These are phyloP conservation scores for Tricholoma terreum DNA, from an alignment of 768 basidiomycete genomes.

Conservation along the genomic window DNA sequence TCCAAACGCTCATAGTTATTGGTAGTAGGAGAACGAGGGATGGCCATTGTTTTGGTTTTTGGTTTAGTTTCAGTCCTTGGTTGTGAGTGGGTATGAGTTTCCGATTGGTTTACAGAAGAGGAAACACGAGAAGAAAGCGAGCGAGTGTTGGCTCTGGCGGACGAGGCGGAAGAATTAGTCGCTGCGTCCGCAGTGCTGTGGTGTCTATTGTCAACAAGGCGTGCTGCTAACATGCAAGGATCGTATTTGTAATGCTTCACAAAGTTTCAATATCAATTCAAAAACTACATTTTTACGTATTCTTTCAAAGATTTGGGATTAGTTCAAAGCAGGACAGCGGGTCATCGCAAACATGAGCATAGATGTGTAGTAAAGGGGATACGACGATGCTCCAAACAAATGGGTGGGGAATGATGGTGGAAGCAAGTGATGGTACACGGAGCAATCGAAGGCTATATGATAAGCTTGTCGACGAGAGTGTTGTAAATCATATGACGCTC, in stretches of 20 bases:
- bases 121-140: background rate
- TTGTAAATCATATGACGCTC: conserved; percentile 20
- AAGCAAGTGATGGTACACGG: conserved; percentile 16
- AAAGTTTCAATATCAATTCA: no score
- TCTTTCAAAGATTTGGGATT: no score
- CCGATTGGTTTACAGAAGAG: background rate
- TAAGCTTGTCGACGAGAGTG: conserved; percentile 14
- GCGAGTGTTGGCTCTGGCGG: background rate
- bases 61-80: background rate
- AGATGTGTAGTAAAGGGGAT: conserved; percentile 24
- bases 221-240: background rate
- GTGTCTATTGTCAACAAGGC: background rate
- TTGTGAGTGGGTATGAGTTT: background rate
- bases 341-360: no score
- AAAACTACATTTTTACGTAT: no score
- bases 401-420: conserved; percentile 35
- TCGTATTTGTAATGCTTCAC: background rate
- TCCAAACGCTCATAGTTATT: conserved; percentile 60
- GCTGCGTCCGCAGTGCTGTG: background rate
- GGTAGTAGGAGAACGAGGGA: conserved; percentile 32
- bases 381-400: conserved; percentile 56
- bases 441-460: conserved; percentile 22
- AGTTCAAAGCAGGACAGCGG: no score
- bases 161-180: background rate
- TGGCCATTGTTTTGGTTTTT: conserved; percentile 9